A percentile compares a stretch with the other conserved stretches of the same genome.
Evolutionary conservation across 2,329 filamentous ascomycete species (phyloP).

Genomic region (Colletotrichum euphorbiae): DNA sequence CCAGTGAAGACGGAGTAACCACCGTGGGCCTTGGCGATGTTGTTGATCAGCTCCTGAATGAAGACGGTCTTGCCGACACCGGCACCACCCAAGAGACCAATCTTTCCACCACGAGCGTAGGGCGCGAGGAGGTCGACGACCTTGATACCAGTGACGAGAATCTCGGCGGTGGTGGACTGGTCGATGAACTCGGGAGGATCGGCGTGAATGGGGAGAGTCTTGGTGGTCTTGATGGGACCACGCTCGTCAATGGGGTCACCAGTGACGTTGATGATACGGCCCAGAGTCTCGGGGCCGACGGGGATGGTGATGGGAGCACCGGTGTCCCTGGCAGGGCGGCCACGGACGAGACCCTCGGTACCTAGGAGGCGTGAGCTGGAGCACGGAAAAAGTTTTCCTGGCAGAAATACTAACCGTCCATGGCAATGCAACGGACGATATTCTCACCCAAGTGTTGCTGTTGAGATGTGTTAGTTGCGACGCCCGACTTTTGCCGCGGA

Average conservation of each 20-base stretch:
- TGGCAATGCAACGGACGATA: conserved; percentile 99
- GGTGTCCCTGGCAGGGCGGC: conserved; percentile 85
- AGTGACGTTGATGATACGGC: conserved; percentile 99
- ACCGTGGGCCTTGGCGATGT: conserved; percentile 99
- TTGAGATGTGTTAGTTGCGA: conserved; percentile 52
- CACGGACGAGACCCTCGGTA: conserved; percentile 99
- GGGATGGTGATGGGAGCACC: conserved; percentile 96
- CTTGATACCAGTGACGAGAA: conserved; percentile 99
- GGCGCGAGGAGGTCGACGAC: conserved; percentile 98
- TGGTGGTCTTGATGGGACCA: conserved; percentile 94
- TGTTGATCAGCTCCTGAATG: conserved; percentile 99
- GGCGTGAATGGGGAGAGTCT: conserved; percentile 91
- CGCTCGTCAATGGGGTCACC: conserved; percentile 99
- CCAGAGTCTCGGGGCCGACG: conserved; percentile 91
- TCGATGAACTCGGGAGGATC: conserved; percentile 93
- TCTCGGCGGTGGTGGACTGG: conserved; percentile 95
- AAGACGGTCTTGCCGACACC: conserved; percentile 99
- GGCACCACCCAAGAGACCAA: conserved; percentile 99
- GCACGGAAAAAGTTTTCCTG: conserved; percentile 41
- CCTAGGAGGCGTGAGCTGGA: conserved; percentile 61
- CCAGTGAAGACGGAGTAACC: conserved; percentile 99
- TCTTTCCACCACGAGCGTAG: conserved; percentile 99
- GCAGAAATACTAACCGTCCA: conserved; percentile 83
- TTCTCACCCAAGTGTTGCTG: conserved; percentile 99
- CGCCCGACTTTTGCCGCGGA: conserved; percentile 2